These are phyloP conservation scores for Ceratocystis destructans DNA, from an alignment of 2,329 filamentous ascomycete species.

Conservation along the genomic window DNA sequence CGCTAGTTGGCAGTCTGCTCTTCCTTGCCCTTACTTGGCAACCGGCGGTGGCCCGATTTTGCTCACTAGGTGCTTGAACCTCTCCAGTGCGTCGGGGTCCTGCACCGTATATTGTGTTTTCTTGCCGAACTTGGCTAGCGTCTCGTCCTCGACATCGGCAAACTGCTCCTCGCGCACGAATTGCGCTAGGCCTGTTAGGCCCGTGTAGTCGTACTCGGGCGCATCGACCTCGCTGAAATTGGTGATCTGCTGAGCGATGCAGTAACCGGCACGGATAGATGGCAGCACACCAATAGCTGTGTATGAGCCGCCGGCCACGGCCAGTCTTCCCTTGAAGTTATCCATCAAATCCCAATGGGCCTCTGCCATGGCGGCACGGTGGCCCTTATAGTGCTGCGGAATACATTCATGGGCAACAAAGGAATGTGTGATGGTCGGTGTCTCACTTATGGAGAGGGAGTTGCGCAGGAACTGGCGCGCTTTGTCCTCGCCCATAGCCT, in stretches of 20 bases:
- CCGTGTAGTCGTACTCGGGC: slow-evolving; percentile 25
- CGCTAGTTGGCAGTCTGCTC: not conserved
- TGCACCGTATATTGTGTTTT: slow-evolving; percentile 1
- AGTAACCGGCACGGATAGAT: slow-evolving; percentile 37
- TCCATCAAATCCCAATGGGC: slow-evolving; percentile 41
- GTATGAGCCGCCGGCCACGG: slow-evolving; percentile 48
- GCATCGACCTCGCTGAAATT: slow-evolving; percentile 18
- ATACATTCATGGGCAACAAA: slow-evolving; percentile 57
- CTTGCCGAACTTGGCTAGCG: slow-evolving; percentile 5
- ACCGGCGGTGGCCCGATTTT: not conserved
- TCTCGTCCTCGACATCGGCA: slow-evolving; percentile 5
- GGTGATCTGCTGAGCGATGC: slow-evolving; percentile 31
- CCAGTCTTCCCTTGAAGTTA: slow-evolving; percentile 48
- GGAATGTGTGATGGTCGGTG: slow-evolving; percentile 47
- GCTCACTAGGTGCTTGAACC: not conserved
- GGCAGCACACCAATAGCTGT: slow-evolving; percentile 38
- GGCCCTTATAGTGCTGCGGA: slow-evolving; percentile 77
- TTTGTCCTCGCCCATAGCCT: slow-evolving; percentile 57
- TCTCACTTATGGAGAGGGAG: slow-evolving; percentile 29
- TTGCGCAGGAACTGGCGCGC: slow-evolving; percentile 58
- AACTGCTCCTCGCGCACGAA: slow-evolving; percentile 22
- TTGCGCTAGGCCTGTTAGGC: slow-evolving; percentile 22
- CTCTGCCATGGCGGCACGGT: slow-evolving; percentile 46
- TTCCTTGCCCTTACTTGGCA: not conserved
- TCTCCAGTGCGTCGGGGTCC: slow-evolving; percentile 2